Percentiles rank a stretch among this genome's conserved stretches.
Conservation (phyloP, 2,329 filamentous ascomycete genomes). For the Epichloe coenophiala region DNA sequence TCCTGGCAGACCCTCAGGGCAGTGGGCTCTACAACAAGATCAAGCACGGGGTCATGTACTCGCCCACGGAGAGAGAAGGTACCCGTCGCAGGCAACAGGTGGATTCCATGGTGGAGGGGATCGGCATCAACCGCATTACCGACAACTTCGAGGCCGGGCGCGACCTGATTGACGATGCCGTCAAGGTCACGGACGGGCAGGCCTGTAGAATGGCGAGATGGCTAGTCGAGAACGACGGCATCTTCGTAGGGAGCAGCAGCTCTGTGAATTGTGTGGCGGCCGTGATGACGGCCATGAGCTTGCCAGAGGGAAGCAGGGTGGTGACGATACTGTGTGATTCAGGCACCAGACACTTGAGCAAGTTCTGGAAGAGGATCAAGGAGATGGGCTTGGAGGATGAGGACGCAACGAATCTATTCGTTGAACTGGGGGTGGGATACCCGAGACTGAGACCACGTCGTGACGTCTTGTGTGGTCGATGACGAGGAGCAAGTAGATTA, state of each 20-base stretch:
- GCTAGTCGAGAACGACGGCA: conserved; percentile 88
- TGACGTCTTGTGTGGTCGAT: neutral
- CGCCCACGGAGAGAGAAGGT: conserved; percentile 75
- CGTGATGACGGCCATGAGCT: conserved; percentile 49
- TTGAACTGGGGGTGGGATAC: conserved; percentile 33
- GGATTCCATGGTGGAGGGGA: conserved; percentile 90
- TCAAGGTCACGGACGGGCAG: conserved; percentile 78
- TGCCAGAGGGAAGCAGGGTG: conserved; percentile 50
- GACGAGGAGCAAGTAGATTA: neutral
- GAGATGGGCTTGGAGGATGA: conserved; percentile 53
- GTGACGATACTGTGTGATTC: conserved; percentile 79
- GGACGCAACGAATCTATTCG: conserved; percentile 33
- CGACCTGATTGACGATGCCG: conserved; percentile 78
- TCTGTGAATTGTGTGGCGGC: conserved; percentile 91
- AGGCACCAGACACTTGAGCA: conserved; percentile 71
- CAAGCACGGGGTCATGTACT: conserved; percentile 92
- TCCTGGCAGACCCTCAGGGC: conserved; percentile 88
- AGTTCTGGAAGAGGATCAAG: conserved; percentile 67
- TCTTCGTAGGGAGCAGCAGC: conserved; percentile 83
- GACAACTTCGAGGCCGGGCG: conserved; percentile 81
- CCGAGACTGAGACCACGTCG: conserved; percentile 1
- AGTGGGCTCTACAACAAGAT: conserved; percentile 88
- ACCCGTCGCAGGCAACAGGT: conserved; percentile 82
- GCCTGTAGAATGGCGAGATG: conserved; percentile 89
- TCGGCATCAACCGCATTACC: conserved; percentile 91